phyloP scores from a whole-genome alignment of 306 rosid species.

The Acacia acuminata region DNA sequence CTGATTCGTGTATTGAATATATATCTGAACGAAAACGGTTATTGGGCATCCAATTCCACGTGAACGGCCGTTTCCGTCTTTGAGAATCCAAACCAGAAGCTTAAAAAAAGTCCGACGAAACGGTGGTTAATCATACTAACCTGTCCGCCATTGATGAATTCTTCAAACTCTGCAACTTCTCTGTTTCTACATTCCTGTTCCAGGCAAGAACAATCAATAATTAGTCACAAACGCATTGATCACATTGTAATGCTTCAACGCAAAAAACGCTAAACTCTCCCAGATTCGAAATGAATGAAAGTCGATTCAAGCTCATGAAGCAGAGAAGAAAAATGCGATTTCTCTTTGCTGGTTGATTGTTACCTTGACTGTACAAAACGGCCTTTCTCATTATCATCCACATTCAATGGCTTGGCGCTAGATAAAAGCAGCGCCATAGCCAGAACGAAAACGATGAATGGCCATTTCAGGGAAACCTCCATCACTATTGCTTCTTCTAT shows the following conservation, averaged over 20 bases:
- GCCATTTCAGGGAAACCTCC: conserved; percentile 38
- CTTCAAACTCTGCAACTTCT: conserved; percentile 47
- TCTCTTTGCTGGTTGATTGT: background rate
- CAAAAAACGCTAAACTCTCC: background rate
- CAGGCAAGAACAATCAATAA: background rate
- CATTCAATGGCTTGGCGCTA: conserved; percentile 27
- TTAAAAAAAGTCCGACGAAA: background rate
- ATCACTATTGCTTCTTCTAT: conserved; percentile 31
- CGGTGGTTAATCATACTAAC: conserved; percentile 25
- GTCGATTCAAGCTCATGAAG: background rate
- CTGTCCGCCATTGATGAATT: conserved; percentile 53
- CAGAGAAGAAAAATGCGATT: background rate
- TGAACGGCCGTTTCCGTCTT: background rate
- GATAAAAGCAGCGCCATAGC: conserved; percentile 21
- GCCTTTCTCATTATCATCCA: background rate
- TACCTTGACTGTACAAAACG: conserved; percentile 47
- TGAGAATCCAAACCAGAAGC: conserved; percentile 10
- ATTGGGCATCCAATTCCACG: background rate
- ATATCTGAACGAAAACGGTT: background rate
- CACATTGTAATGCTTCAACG: background rate
- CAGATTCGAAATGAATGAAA: background rate
- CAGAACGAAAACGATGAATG: conserved; percentile 8
- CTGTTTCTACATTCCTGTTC: conserved; percentile 39
- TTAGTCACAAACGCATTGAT: background rate
- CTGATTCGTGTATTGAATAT: background rate